Evolutionary conservation across 495 filamentous ascomycete genomes (phyloP), one percentile per base, ranked within the genome.

Genomic region (Pseudoneurospora amorphoporcata): DNA sequence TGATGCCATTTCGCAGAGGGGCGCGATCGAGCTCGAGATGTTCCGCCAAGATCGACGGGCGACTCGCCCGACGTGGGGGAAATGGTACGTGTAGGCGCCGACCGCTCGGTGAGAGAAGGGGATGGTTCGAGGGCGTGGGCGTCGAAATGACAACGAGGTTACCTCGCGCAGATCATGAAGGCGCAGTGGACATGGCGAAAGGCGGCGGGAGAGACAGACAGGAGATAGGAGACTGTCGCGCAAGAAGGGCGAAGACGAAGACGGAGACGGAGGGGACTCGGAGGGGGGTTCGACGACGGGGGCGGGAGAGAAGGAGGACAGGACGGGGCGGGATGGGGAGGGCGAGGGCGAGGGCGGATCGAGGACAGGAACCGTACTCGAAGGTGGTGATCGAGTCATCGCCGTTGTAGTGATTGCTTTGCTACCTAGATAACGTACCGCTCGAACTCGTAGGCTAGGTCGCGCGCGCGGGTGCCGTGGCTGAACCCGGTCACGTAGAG

Each of bases 381-480:
- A 81, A 76, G 82, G 73, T 76, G 81, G 77, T 78, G 79, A 82
- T 83, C 82, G 83, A 81, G 78, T 77, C 76, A 82, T 83, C 79
- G 81, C 80, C 79, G 79, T 76, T 74, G 53, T 70, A 65, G 53
- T 61, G 29, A 65, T 65, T 61, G 23, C 53, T 61, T 65, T 35
- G 29, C 53, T 65, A 35, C 7, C 73, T 72, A 76, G 75, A 65
- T 65, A 65, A 82, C 81, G 80, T 84, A 99, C 96, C 95, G 81
- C 92, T 97, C 94, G 92, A 98, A 98, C 88, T 99, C 95, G 92
- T 97, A 98, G 86, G 95, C 95, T 83, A 99, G 93, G 86, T 99
- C 95, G 88, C 96, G 94, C 81, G 95, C 95, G 86, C 95, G 94
- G 82, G 95, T 99, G 79, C 95, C 96, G 83, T 97, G 95, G 86